Evolutionary conservation across 1,284 basidiomycete genomes (phyloP), one percentile per base, ranked within the genome.

Genomic region (Microbotryum saponariae): DNA sequence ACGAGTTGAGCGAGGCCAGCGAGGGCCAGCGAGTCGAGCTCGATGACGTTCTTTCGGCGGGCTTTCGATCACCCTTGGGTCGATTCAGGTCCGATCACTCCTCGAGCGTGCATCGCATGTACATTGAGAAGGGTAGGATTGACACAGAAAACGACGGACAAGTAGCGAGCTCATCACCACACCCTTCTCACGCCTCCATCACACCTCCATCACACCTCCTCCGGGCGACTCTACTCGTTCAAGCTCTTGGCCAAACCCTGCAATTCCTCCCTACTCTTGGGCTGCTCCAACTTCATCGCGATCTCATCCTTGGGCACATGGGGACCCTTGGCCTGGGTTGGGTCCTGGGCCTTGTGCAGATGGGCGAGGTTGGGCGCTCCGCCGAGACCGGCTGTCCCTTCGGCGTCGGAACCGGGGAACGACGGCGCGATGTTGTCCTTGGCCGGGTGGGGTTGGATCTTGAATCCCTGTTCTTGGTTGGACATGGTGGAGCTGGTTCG

Each of bases 231-330:
- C 51, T 53, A 53, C 31, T 53, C 51, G 25, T 53, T 53, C 51
- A 53, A 53, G 5, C 33, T 16, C 31, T 53, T 25, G 27, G 25
- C 25, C n/a, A 29, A 18, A 20, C 8, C 20, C 55, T 56, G 56
- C 66, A 76, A 73, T 73, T 77, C 75, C 37, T 77, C 76, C 52
- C 74, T 67, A n/a, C 72, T 61, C 71, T 76, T 76, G 51, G 76
- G 76, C 67, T 74, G 50, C 67, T 77, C 76, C 54, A 78, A 69
- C 21, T 69, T 68, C 55, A 72, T 33, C n/a, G 74, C 73, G 27
- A 74, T 64, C 56, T 72, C 69, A 37, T 69, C 33, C 33, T 62
- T 64, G 33, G 73, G 72, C 42, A 76, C 60, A 61, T 75, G 69
- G 16, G 75, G 72, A 31, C 74, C 74, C 16, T 71, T 73, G 46